phyloP scores from a whole-genome alignment of 768 basidiomycete species.

The Phylloporus sp. region DNA sequence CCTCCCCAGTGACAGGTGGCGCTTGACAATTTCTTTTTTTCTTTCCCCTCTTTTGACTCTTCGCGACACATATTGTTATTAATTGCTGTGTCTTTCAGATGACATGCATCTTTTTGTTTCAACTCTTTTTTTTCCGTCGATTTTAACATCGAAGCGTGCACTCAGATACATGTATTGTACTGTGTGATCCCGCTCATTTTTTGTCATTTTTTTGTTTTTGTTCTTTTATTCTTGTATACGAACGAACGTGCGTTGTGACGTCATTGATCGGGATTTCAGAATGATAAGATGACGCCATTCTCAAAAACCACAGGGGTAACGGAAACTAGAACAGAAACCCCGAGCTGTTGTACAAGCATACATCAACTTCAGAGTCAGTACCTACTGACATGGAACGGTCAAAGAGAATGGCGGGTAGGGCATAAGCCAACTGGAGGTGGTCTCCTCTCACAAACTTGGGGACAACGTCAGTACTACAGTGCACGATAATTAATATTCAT shows the following conservation, averaged over 20 bases:
- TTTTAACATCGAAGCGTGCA: not conserved
- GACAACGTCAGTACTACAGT: too few species aligned
- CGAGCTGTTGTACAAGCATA: too few species aligned
- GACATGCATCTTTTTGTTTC: constrained; percentile 1
- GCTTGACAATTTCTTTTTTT: not conserved
- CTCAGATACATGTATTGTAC: not conserved
- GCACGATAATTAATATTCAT: not conserved
- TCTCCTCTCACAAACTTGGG: too few species aligned
- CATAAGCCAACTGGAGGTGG: too few species aligned
- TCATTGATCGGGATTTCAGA: not conserved
- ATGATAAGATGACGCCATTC: too few species aligned
- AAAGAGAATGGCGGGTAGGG: too few species aligned
- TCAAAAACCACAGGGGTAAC: too few species aligned
- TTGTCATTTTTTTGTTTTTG: not conserved
- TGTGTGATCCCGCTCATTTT: not conserved
- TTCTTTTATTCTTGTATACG: not conserved
- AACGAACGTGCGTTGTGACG: not conserved
- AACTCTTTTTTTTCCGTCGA: not conserved
- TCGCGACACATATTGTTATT: constrained; percentile 22
- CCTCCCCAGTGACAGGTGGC: constrained; percentile 4
- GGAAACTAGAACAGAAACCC: too few species aligned
- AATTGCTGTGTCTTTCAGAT: constrained; percentile 5
- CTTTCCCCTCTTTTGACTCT: not conserved
- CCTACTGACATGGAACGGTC: too few species aligned
- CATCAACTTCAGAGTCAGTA: too few species aligned